These are phyloP conservation scores for Beta corolliflora DNA, from an alignment of 179 eudicot genomes.

Conservation along the genomic window DNA sequence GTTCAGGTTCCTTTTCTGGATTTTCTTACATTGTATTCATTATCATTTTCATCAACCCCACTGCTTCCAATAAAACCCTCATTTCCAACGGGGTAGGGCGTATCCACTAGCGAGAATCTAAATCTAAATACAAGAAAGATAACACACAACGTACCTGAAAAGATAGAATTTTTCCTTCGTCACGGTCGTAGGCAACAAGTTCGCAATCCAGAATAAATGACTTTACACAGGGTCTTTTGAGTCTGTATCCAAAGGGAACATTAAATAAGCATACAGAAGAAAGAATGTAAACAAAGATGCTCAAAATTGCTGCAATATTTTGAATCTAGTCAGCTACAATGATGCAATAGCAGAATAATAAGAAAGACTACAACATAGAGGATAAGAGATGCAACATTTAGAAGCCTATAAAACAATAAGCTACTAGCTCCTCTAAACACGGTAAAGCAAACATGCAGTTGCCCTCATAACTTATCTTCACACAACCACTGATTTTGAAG, in stretches of 20 bases:
- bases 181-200: constrained; percentile 23
- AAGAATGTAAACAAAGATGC: no score
- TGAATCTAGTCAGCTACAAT: neutral
- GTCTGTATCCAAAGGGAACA: constrained; percentile 4
- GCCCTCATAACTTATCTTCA: no score
- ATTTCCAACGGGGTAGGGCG: no score
- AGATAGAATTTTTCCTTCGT: neutral
- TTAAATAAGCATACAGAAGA: neutral
- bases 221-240: constrained; percentile 2
- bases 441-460: no score
- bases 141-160: constrained; percentile 14
- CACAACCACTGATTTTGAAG: no score
- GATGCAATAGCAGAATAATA: neutral
- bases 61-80: no score
- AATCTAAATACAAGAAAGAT: neutral
- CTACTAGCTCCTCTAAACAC: neutral
- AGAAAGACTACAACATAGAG: neutral
- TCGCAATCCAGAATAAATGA: constrained; percentile 25
- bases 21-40: no score
- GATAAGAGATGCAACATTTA: neutral
- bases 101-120: no score
- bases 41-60: no score
- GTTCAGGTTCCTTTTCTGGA: no score
- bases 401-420: neutral
- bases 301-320: no score